Percentiles rank a stretch among this genome's conserved stretches.
Conservation (phyloP, 306 rosid species). For the Vigna trinervia region DNA sequence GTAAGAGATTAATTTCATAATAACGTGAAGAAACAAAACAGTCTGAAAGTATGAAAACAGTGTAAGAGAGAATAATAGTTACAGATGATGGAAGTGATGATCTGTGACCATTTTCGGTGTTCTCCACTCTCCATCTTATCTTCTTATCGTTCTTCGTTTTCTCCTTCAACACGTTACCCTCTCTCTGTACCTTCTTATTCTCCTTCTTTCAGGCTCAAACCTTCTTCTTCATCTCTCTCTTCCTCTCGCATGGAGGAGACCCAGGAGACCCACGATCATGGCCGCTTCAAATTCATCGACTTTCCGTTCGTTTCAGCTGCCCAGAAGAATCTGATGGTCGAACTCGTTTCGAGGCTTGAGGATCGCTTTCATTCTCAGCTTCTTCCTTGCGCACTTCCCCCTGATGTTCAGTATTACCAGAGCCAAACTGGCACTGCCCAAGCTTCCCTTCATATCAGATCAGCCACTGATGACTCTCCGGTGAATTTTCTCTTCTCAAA, state of each 20-base stretch:
- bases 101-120: conserved; percentile 26
- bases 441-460: conserved; percentile 67
- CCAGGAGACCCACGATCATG: conserved; percentile 19
- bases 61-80: not conserved
- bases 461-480: conserved; percentile 57
- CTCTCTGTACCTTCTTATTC: conserved; percentile 17
- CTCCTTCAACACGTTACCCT: not conserved
- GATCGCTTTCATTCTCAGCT: conserved; percentile 64
- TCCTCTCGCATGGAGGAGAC: conserved; percentile 53
- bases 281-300: conserved; percentile 58
- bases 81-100: conserved; percentile 43
- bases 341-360: conserved; percentile 67
- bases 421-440: conserved; percentile 52
- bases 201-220: conserved; percentile 28
- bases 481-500: conserved; percentile 37
- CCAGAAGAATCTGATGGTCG: conserved; percentile 69
- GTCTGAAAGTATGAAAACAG: not conserved
- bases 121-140: conserved; percentile 46
- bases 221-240: conserved; percentile 38
- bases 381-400: conserved; percentile 74
- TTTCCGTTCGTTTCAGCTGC: conserved; percentile 72
- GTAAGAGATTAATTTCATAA: too few relatives aligned
- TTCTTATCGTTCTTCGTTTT: conserved; percentile 41
- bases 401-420: conserved; percentile 62
- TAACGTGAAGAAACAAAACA: too few relatives aligned